Evolutionary conservation across 345 rosid genomes (phyloP), one percentile per base, ranked within the genome.

Genomic region (Boechera stricta): DNA sequence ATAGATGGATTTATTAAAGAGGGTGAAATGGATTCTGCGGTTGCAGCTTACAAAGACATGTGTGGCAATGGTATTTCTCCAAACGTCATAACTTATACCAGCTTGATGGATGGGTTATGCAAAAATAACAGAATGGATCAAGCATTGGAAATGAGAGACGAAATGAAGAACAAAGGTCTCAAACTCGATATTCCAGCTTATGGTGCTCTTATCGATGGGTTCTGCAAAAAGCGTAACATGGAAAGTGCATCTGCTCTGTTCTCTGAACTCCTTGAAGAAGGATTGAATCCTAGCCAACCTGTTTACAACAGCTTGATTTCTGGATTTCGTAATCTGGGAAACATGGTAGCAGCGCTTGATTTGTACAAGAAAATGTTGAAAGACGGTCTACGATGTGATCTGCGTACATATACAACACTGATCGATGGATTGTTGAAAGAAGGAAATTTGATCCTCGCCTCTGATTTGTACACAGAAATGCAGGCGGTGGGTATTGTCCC

Each of bases 401-500:
- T 87, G 71, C 21, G 11, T 55, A 87, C 84, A 10, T 94, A 92
- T 77, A 90, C 95, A 31, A 85, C 97, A 7, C 76, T 94, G 58
- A 81, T 94, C 47, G 93, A 87, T 69, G 95, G 93, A 41, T 71
- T 92, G 61, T 79, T 90, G 36, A 88, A 83, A 78, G 86, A 85
- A 66, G 87, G 91, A 51, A 82, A 85, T 58, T 64, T 92, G 75
- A 67, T 71, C n/a, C 35, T 63, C 33, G 98, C 93, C 18, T 82
- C 83, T 5, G 84, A 90, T 24, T 84, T 90, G 78, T 89, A 88
- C 80, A 65, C 86, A 3, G 88, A 92, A 81, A 89, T 92, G 95
- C 85, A 83, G 61, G 82, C 74, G 44, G 73, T 72, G 74, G 90
- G 90, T 75, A 81, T 90, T 72, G 79, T 62, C 56, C 89, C 97